Base-by-base conservation (phyloP, 2,329 filamentous ascomycete species). In the Aspergillus nomiae region DNA sequence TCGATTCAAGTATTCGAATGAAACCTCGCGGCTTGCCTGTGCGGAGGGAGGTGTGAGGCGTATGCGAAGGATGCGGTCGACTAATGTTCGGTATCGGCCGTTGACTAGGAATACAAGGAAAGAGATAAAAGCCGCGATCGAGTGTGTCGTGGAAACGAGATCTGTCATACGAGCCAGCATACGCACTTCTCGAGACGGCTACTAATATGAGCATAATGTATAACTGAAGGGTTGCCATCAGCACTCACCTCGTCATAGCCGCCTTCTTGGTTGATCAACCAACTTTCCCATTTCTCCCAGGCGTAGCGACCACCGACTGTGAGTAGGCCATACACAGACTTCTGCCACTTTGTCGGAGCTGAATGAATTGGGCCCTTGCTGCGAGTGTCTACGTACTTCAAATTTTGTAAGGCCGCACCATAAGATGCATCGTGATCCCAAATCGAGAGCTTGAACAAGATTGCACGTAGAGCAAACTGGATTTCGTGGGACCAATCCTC, bases 381-480 rank as follows among this genome's bases (percentile, higher is more conserved):
- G 65, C 94, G 86, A 56, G 93, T 94, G 75, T 98, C 94, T 12
- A 92, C 91, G 74, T 94, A 98, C 74, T 89, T 89, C 32, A 99
- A 85, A 66, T 96, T 96, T 78, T 99, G 95, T 56, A 99, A 83
- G 41, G 92, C 89, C 12, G 95, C 95, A 64, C 95, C 95, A 77
- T 99, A 98, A 6, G 92, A 96, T 45, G 95, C 92, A 76, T 97
- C 90, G 77, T 97, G 92, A 77, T 98, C 94, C 95, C 95, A 99
- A 63, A 99, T 89, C 19, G 91, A 92, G 65, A 99, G 86, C 79
- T 99, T 99, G 84, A 97, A 99, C 9, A 99, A 82, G 3, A 93
- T 82, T 2, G 90, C 87, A 54, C 94, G 86, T 61, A 99, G 83
- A 0, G 83, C 86, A 32, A 97, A 84, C 65, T 90, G 84, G 59